These are phyloP conservation scores for Aureobasidium uvarum DNA, from an alignment of 2,329 filamentous ascomycete genomes.

Conservation along the genomic window DNA sequence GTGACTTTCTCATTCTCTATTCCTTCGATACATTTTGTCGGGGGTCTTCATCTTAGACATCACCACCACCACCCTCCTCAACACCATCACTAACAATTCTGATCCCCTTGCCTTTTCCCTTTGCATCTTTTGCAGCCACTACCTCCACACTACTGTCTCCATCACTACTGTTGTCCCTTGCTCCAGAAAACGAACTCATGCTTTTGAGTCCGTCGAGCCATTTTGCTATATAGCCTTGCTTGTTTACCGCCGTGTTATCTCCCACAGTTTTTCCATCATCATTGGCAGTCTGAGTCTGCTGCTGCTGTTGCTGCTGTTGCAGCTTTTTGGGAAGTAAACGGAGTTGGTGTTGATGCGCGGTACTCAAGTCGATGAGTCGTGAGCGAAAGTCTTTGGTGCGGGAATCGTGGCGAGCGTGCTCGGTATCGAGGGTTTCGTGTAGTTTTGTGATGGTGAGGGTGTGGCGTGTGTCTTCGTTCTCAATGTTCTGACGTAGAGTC, in stretches of 20 bases:
- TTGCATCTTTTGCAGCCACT: constrained; percentile 9
- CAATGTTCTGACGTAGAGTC: background rate
- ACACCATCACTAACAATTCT: constrained; percentile 6
- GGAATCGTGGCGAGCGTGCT: background rate
- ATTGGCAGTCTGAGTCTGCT: too few relatives aligned
- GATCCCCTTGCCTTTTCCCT: constrained; percentile 5
- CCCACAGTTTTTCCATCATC: too few relatives aligned
- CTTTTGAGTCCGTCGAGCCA: background rate
- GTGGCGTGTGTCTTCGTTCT: background rate
- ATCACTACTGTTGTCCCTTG: background rate
- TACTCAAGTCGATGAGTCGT: background rate
- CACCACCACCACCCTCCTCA: background rate
- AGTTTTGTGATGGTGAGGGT: background rate
- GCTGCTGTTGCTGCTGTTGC: background rate
- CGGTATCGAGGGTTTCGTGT: background rate
- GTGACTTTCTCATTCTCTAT: too few relatives aligned
- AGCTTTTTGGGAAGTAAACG: background rate
- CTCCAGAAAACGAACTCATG: background rate
- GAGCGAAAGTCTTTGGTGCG: background rate
- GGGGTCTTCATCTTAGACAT: too few relatives aligned
- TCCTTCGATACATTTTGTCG: too few relatives aligned
- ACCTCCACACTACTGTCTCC: constrained; percentile 2
- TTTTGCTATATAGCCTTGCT: background rate
- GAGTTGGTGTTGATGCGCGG: background rate
- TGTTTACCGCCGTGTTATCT: background rate